Base-by-base conservation (phyloP, 148 eudicot genomes). In the Oxyria digyna region DNA sequence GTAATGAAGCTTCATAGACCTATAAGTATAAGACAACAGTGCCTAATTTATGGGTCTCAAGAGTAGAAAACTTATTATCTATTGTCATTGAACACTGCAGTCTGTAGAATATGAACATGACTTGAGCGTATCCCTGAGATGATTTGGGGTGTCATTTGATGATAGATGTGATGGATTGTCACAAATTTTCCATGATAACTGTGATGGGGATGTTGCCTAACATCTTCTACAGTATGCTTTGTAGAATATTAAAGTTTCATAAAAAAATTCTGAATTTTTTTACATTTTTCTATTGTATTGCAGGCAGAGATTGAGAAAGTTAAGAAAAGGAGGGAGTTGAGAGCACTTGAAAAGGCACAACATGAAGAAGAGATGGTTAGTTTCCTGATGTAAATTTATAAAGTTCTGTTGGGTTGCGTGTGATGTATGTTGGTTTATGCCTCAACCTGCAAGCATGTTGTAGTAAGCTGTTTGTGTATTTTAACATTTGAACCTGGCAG, bases 231-330 rank as follows among this genome's bases (percentile, higher is more conserved):
- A 57, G 18, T 27, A 57, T 57, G 63, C 3, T 3, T 11, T 17
- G 10, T 24, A 48, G 8, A 23, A 5, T 7, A 49, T 4, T 38
- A 18, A 49, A 18, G 26, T 49, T 49, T 49, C 26, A 49, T 49
- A 4, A 10, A 10, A 42, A 21, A 20, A 52, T 52, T 27, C 4
- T 21, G 8, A 54, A 54, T 3, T 54, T 6, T 24, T 10, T 26
- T 32, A 24, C 62, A 5, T 26, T 55, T 1, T 12, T 24, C 11
- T 24, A 27, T 1, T 59, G 15, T 41, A n/a, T 12, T 77, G 73
- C 74, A 86, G 91, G 80, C 95, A 18, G 98, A 93, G 82, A 90
- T 93, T 62, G 95, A 90, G 78, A 93, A 93, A 70, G 97, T 93
- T 62, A 93, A 93, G 79, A 93, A 93, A 85, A 77, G 95, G 74